A percentile compares a stretch with the other conserved stretches of the same genome.
phyloP scores from a whole-genome alignment of 345 rosid genomes.

The Draba incana region DNA sequence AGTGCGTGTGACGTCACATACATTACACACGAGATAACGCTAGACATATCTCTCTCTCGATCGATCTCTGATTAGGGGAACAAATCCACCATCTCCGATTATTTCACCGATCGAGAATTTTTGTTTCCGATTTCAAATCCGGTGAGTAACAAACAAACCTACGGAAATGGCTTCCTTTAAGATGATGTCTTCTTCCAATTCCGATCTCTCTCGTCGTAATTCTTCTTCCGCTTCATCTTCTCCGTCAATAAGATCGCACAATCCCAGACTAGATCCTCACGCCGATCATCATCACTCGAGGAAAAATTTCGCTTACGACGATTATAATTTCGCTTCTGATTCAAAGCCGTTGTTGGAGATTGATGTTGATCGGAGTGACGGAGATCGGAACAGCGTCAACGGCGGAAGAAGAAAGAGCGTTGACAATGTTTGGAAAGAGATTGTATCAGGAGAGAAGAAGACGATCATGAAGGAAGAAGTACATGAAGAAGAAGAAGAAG shows the following conservation, averaged over 20 bases:
- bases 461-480: conserved; percentile 68
- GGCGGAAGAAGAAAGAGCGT: conserved; percentile 45
- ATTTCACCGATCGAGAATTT: not conserved
- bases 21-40: conserved; percentile 11
- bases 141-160: too few species aligned
- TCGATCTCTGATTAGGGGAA: not conserved
- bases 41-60: conserved; percentile 14
- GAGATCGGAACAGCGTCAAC: conserved; percentile 26
- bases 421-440: conserved; percentile 91
- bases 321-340: conserved; percentile 22
- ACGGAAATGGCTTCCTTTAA: conserved; percentile 67
- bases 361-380: conserved; percentile 36
- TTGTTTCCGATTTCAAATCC: conserved; percentile 5
- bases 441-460: conserved; percentile 64
- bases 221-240: conserved; percentile 54
- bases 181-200: conserved; percentile 63
- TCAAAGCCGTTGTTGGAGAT: conserved; percentile 9
- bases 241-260: conserved; percentile 39
- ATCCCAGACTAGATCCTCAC: conserved; percentile 28
- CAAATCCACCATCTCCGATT: conserved; percentile 6
- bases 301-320: conserved; percentile 16
- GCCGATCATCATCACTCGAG: conserved; percentile 40
- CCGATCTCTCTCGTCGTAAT: conserved; percentile 65
- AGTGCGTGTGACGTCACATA: conserved; percentile 24
- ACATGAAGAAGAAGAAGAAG: conserved; percentile 52